Base-by-base conservation (phyloP, 495 filamentous ascomycete species). In the Tricharina praecox region DNA sequence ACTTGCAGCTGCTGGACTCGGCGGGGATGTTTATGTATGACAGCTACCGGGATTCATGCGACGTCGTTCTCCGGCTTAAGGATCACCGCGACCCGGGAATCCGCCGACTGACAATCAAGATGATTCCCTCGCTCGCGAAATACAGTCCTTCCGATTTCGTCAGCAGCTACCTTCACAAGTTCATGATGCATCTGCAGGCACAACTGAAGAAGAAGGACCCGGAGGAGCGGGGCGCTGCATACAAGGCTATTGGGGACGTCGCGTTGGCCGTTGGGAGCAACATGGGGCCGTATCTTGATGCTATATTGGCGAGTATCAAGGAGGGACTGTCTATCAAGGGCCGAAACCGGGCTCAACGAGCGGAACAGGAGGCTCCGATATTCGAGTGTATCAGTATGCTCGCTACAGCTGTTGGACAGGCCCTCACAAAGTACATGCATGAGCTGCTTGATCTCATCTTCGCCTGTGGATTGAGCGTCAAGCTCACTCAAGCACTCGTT, bases 11-110 rank as follows among this genome's bases (percentile, higher is more conserved):
- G 21, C 75, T 96, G 13, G 70, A 83, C 50, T 85, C 90, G 54
- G 88, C 90, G 20, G 86, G 85, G 50, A 99, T 96, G 90, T 99
- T 92, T 66, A 95, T 99, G 90, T 80, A 90, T 41, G 82, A 82
- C 25, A 76, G 82, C 52, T 88, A 90, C 53, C 68, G 75, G 25
- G 83, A 92, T 37, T 78, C 83, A 11, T 95, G 88, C 63, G 90
- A 99, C 50, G 85, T 85, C 49, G 79, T 93, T 19, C 76, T 85
- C 47, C 78, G 77, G 42, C 78, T 92, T 60, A 93, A 90, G 56
- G 92, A 96, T 52, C 82, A 94, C 51, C 77, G 83, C 36, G 90
- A 99, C 49, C 64, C 74, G 3, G 79, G 83, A 28, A 92, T 96
- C 52, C 75, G 88, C 24, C 77, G 81, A 46, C 84, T 92, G 35